Base-by-base conservation (phyloP, 2,329 filamentous ascomycete species). In the Verticillium albo-atrum region DNA sequence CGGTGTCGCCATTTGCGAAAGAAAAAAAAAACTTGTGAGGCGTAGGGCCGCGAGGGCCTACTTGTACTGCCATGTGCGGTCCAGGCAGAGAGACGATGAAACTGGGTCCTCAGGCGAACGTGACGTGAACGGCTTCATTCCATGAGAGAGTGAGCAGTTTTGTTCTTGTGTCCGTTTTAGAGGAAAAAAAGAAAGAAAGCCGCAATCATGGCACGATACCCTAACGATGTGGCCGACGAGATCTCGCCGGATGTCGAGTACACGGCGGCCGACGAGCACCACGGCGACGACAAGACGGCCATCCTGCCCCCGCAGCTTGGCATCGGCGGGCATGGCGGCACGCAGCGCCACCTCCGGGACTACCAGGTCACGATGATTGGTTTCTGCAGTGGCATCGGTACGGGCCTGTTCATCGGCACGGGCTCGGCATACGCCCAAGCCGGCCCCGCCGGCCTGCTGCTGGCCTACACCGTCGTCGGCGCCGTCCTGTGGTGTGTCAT, bases 401-500 rank as follows among this genome's bases (percentile, higher is more conserved):
- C 76, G 1, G 77, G 77, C 1, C 70, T 79, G 12, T 79, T 79
- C 61, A 68, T 79, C 35, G 75, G 76, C 28, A 77, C 72, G 57
- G 77, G 77, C 3, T 56, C 54, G 20, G 54, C 54, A 17, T 56
- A 56, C 47, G 67, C 68, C 10, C 66, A 61, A 14, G 67, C 68
- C 3, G 70, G 71, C 0, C 70, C 70, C 56, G 78, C 77, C 20
- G 74, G 71, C 55, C 73, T 79, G 6, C 68, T 82, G 25, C 72
- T 79, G 50, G 76, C 77, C 7, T 82, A 80, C 62, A 67, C 75
- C 28, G 75, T 81, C 50, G 76, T 84, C 60, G 82, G 82, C 55
- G 74, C 80, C 9, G 77, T 85, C 56, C 79, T 86, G 42, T 85
- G 78, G 70, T 79, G 77, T 32, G 81, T 85, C 64, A 84, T 86